Evolutionary conservation across 2,329 filamentous ascomycete species (phyloP), one percentile per base, ranked within the genome.

Genomic region (Xylariaceae sp.): DNA sequence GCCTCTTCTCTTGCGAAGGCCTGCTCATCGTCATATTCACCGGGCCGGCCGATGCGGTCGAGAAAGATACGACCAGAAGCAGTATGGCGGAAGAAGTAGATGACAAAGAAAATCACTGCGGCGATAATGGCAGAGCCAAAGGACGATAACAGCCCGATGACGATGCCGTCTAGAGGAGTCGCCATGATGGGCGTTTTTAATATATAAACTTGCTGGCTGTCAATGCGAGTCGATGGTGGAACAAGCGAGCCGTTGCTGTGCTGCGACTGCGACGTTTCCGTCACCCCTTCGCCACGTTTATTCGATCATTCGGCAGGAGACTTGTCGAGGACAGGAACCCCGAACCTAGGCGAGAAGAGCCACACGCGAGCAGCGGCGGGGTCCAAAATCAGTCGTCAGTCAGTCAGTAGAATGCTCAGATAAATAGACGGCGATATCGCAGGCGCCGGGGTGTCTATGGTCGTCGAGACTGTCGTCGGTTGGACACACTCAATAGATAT

Each of bases 21-120:
- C 77, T 97, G 93, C 74, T 97, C 94, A 76, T 99, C 94, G 73
- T 99, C 94, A 74, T 92, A 99, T 76, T 97, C 94, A 68, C 94
- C 94, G 0, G 94, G 94, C 61, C 93, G 83, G 51, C 92, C 92
- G 73, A 99, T 88, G 65, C 93, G 87, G 77, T 99, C 94, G 67
- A 99, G 83, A 64, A 97, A 85, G 71, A 99, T 97, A 67, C 93
- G 86, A 49, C 93, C 93, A 54, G 88, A 88, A 57, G 82, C 85
- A 44, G 93, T 97, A 74, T 95, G 95, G 76, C 89, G 86, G 75
- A 97, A 94, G 78, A 97, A 94, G 76, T 96, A 97, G 72, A 97
- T 86, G 71, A 94, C 78, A 56, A 88, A 80, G 68, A 93, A 86
- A 60, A 95, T 80, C 63, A 95, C 74, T 59, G 90, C 88, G 63